A percentile compares a stretch with the other conserved stretches of the same genome.
Evolutionary conservation across 352 stramenopile genomes (phyloP).

Genomic region (Phytophthora boehmeriae): DNA sequence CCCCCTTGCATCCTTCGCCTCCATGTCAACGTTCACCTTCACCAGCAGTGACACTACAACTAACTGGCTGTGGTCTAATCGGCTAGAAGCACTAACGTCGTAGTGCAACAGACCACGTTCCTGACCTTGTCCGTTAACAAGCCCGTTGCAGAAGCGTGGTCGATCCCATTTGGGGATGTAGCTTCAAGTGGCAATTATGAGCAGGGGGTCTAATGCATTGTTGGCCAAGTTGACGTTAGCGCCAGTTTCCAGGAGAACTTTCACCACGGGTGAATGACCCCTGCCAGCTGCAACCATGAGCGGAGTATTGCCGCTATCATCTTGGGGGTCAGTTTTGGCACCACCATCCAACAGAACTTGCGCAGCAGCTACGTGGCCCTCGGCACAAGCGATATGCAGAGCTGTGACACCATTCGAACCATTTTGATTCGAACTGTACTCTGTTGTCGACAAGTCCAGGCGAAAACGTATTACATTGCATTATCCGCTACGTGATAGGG

Average conservation of each 20-base stretch:
- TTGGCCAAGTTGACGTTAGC: neutral
- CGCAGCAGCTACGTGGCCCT: neutral
- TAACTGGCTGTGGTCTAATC: neutral
- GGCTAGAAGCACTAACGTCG: neutral
- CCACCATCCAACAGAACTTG: neutral
- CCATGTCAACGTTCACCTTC: neutral
- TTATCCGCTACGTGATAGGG: too few relatives aligned
- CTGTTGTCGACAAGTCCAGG: too few relatives aligned
- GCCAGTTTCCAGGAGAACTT: neutral
- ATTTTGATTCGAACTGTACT: neutral
- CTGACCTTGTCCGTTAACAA: constrained; percentile 10
- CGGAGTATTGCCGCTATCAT: neutral
- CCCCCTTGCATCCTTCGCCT: neutral
- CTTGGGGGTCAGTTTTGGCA: neutral
- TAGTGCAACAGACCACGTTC: neutral
- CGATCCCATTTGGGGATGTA: too few relatives aligned
- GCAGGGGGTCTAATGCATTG: neutral
- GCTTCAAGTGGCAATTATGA: neutral
- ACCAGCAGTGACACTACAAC: neutral
- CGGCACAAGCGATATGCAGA: neutral
- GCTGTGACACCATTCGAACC: neutral
- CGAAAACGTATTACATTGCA: neutral
- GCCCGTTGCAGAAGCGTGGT: neutral
- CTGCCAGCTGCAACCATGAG: neutral
- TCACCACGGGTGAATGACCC: neutral